Evolutionary conservation across 352 stramenopile genomes (phyloP), one percentile per base, ranked within the genome.

Genomic region (Globisporangium solare): DNA sequence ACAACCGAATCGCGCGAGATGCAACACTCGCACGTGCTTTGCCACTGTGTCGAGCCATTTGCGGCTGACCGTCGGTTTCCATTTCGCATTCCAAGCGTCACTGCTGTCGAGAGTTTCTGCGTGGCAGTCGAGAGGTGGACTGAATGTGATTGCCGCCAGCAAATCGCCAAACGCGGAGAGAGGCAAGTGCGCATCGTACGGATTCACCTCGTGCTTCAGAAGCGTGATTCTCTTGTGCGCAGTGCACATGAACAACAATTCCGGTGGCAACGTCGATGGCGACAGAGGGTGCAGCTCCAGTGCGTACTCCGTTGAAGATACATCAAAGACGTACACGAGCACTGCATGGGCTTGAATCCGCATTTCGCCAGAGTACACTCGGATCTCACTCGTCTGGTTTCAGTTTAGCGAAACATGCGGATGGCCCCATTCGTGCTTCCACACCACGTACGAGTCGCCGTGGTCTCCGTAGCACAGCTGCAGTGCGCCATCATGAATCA

Each of bases 21-120:
- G 73, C 17, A 83, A 40, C 3, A 77, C 71, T 8, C 75, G 74
- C 2, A 88, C 58, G 31, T 84, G 86, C 13, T 71, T 78, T 0
- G 64, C 51, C 22, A 88, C 54, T 8, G 71, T 71, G 0, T 59
- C 27, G 1, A 57, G 31, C 78, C 78, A 88, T 18, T 71, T 65
- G 0, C 53, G 31, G 18, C 68, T 66, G 6, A 77, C 51, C 0
- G 41, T 55, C 0, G 65, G 52, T 49, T 60, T 71, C 65, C 60
- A 72, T 17, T 0, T 17, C 7, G 24, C 12, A n/a, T 2, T 21
- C 17, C 11, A 41, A 24, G 37, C 27, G 6, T 6, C 14, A 31
- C 46, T 27, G 46, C 13, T 8, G 2, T 46, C 21, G 11, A 8
- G 17, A 55, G 11, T 22, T 12, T 2, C 37, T 17, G 37, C 37